Evolutionary conservation across 148 eudicot genomes (phyloP), one percentile per base, ranked within the genome.

Genomic region (Nepenthes mirabilis): DNA sequence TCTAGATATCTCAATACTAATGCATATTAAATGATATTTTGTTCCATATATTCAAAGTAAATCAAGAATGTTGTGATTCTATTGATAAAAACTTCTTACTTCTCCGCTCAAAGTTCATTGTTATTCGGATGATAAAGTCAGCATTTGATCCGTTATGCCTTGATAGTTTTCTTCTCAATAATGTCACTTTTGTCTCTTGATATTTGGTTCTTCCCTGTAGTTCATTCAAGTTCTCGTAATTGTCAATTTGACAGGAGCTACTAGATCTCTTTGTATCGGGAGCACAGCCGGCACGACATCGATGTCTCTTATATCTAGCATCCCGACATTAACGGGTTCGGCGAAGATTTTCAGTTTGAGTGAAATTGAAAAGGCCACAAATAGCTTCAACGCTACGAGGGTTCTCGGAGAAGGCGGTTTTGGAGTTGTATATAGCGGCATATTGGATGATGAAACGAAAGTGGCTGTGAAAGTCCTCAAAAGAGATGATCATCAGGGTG

Each of bases 381-480:
- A 81, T 58, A 64, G 76, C 51, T 89, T 94, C 68, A 67, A 83
- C 53, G 10, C 74, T 47, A 62, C 71, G 32, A 83, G 82, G 52
- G 77, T 89, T 61, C 74, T 94, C 1, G 97, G 99, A 62, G 97
- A 94, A 76, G 99, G 97, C 62, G 99, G 99, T 56, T 94, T 94
- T 74, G 99, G 99, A 62, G 75, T 89, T 61, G 99, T 94, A 23
- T 94, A 86, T 59, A 66, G 67, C 43, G 99, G 99, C 66, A 66
- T 59, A 52, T 84, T 89, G 47, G 90, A 78, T 53, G 81, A 86
- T 61, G 90, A 84, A 53, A 75, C 76, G 55, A 69, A 89, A 36
- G 99, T 86, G 62, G 99, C 97, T 1, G 97, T 89, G 45, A 94
- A 94, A 66, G 90, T 86, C 57, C 86, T 86, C 36, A 93, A 93